Conservation (phyloP, 2,329 filamentous ascomycete genomes). For the Pestalotiopsis sp. region DNA sequence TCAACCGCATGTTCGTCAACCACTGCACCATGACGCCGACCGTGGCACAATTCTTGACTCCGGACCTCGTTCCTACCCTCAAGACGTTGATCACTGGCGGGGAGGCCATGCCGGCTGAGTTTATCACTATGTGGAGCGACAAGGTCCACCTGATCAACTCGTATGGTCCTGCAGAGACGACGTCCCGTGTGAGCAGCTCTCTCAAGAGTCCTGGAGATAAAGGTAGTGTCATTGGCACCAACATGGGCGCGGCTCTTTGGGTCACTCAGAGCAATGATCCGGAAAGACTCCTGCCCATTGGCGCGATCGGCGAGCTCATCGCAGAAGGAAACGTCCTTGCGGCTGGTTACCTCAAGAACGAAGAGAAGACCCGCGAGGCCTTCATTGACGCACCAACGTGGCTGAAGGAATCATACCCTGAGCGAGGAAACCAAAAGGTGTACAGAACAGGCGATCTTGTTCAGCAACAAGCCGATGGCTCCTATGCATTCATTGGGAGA, state of each 20-base stretch:
- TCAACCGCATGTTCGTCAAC: background rate
- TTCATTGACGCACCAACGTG: conserved; percentile 23
- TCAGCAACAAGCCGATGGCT: background rate
- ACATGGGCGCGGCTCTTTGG: conserved; percentile 7
- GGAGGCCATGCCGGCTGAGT: background rate
- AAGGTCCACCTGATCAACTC: conserved; percentile 7
- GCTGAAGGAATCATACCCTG: background rate
- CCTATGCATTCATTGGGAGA: conserved; percentile 1
- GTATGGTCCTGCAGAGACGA: conserved; percentile 2
- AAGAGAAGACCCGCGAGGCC: conserved; percentile 16
- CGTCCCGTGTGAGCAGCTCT: background rate
- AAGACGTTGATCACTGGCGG: conserved; percentile 1
- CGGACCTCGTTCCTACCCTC: background rate
- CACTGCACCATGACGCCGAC: background rate
- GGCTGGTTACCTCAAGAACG: conserved; percentile 31
- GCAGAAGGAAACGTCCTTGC: conserved; percentile 17
- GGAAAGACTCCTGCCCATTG: conserved; percentile 14
- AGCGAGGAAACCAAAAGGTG: conserved; percentile 3
- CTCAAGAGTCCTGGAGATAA: background rate
- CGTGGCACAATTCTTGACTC: background rate
- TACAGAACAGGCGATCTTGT: conserved; percentile 13
- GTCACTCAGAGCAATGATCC: conserved; percentile 11
- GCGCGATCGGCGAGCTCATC: conserved; percentile 17
- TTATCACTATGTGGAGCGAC: conserved; percentile 8
- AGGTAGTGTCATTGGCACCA: conserved; percentile 1